phyloP scores from a whole-genome alignment of 139 green algal species.

The Coelastrella sp. region DNA sequence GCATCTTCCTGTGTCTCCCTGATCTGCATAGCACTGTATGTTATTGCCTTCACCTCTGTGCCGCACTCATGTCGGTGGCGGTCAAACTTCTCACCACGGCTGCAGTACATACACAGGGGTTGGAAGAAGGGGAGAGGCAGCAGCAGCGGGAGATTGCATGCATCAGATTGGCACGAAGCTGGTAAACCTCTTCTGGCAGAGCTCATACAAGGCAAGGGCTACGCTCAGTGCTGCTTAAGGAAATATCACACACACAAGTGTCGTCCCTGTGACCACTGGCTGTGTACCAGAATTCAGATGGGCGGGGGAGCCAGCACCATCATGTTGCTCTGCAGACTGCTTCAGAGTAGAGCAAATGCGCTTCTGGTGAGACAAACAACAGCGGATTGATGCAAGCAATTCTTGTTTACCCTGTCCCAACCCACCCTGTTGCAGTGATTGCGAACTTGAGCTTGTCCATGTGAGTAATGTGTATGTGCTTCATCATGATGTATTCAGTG shows the following conservation, averaged over 20 bases:
- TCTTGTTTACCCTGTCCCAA: neutral
- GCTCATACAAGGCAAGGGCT: no score
- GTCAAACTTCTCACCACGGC: constrained; percentile 77
- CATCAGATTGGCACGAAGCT: no score
- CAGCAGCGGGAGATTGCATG: neutral
- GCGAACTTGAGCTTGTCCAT: constrained; percentile 65
- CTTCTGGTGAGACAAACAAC: no score
- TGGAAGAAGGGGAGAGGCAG: neutral
- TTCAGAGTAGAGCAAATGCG: neutral
- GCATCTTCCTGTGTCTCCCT: constrained; percentile 61
- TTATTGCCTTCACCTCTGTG: constrained; percentile 94
- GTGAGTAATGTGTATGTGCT: constrained; percentile 58
- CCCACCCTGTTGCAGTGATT: constrained; percentile 62
- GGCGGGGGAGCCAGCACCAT: no score
- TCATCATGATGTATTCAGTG: constrained; percentile 79
- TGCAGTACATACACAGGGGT: neutral
- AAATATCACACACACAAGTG: no score
- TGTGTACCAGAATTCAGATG: no score
- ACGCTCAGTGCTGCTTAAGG: no score
- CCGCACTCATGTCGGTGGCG: constrained; percentile 66
- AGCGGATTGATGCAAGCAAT: neutral
- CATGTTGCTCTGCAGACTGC: neutral
- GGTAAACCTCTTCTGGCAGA: neutral
- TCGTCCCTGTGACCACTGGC: no score
- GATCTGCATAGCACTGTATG: constrained; percentile 91